Evolutionary conservation across 805 yeast species (phyloP).

Genomic region (Yamadazyma scolyti): DNA sequence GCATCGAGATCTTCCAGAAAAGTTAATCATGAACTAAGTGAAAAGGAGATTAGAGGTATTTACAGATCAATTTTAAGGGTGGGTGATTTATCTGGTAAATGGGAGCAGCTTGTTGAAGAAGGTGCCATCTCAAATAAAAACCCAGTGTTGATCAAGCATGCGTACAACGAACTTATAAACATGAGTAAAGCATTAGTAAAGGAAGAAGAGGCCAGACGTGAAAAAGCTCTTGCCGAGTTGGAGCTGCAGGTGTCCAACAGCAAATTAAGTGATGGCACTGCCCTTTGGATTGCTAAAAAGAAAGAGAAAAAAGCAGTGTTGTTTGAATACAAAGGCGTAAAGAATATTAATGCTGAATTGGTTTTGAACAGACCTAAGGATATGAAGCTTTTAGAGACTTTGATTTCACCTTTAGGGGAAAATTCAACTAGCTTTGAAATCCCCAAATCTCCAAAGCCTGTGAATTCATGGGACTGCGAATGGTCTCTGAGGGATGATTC

Average conservation of each 20-base stretch:
- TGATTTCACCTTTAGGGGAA: constrained; percentile 50
- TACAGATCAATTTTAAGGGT: constrained; percentile 77
- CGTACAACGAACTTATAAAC: constrained; percentile 68
- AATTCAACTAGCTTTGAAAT: constrained; percentile 62
- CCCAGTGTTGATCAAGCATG: constrained; percentile 70
- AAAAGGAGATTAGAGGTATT: constrained; percentile 80
- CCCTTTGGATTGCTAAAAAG: constrained; percentile 59
- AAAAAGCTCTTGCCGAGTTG: constrained; percentile 49
- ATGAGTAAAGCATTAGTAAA: constrained; percentile 59
- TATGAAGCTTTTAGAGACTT: constrained; percentile 58
- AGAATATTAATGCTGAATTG: constrained; percentile 86
- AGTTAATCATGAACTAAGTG: constrained; percentile 57
- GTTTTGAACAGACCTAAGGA: constrained; percentile 83
- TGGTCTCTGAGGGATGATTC: constrained; percentile 87
- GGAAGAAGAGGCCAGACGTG: constrained; percentile 63
- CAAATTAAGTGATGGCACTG: constrained; percentile 37
- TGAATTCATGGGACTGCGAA: constrained; percentile 84
- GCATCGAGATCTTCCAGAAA: constrained; percentile 16
- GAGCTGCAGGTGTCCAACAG: constrained; percentile 54
- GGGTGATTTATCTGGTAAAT: constrained; percentile 73
- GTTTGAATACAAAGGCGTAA: constrained; percentile 84
- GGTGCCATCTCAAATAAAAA: constrained; percentile 85
- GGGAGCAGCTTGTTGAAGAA: constrained; percentile 86
- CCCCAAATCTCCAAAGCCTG: constrained; percentile 66
- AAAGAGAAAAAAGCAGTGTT: constrained; percentile 87